Base-by-base conservation (phyloP, 148 eudicot genomes). In the Rhododendron kiyosumense region DNA sequence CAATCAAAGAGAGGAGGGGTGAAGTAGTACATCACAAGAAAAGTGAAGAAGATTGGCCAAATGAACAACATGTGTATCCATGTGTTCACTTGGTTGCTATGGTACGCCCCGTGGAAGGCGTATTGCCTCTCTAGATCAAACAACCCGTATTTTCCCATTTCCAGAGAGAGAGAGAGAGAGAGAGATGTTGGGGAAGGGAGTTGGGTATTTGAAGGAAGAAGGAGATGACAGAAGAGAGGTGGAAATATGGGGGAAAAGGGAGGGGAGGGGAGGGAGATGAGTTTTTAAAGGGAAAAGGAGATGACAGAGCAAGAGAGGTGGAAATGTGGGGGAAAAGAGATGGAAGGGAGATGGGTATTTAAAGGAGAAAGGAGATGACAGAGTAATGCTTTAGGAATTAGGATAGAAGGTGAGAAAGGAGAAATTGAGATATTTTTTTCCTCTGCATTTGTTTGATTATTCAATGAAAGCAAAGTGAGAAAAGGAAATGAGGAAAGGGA, bases 51-150 rank as follows among this genome's bases (percentile, higher is more conserved):
- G 83, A 93, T 86, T 78, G 95, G 95, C 95, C 95, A 92, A 4
- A 93, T 93, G 83, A 91, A 91, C 59, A 93, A 3, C 90, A 92
- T 87, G 86, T 92, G 94, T 3, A 93, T 93, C 52, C 86, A 87
- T 18, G 90, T 77, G 73, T 93, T 93, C 30, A 88, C 83, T 84
- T 92, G 93, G 91, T 93, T 92, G 81, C 86, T 84, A 79, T 92
- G 95, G 78, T 93, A 93, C 18, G 94, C 94, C 1, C 91, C 90
- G 85, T 91, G 89, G 83, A 93, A 91, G 30, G 93, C 93, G 61
- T 89, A 91, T 28, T 93, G 87, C 67, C 85, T 90, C 87, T 93
- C 94, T 8, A 93, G 88, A 89, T 93, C 92, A 77, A 91, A 89
- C 57, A 88, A 36, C 34, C 75, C 85, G 5, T 34, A 32, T 79